These are phyloP conservation scores for Xylaria grammica DNA, from an alignment of 495 filamentous ascomycete genomes.

Conservation along the genomic window DNA sequence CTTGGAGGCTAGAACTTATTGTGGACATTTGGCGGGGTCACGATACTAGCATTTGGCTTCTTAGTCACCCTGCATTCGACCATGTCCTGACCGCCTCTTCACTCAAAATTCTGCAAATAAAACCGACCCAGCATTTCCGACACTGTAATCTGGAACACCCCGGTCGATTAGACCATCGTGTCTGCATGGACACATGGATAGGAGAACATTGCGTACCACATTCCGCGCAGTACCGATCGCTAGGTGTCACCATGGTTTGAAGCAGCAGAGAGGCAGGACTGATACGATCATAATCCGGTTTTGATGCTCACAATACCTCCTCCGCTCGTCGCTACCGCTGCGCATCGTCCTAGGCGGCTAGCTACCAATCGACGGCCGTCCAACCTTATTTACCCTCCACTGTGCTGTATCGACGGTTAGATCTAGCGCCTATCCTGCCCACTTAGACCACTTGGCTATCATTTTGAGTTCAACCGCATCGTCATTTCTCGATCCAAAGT, in stretches of 20 bases:
- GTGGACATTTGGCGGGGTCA: slow-evolving; percentile 22
- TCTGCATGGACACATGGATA: not conserved
- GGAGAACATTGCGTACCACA: not conserved
- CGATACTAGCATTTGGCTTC: slow-evolving; percentile 1
- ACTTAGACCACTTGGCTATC: slow-evolving; percentile 15
- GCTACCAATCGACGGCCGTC: not conserved
- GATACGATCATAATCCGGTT: not conserved
- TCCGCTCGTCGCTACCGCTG: not conserved
- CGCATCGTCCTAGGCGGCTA: not conserved
- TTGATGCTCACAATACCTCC: not conserved
- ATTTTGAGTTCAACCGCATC: slow-evolving; percentile 8
- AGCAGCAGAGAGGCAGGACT: not conserved
- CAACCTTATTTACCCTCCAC: not conserved
- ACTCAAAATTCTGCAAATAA: slow-evolving; percentile 7
- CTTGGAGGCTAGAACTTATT: slow-evolving; percentile 9
- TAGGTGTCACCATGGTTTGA: not conserved
- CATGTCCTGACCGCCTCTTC: slow-evolving; percentile 18
- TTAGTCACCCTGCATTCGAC: not conserved
- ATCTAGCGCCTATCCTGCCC: slow-evolving; percentile 4
- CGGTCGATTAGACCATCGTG: not conserved
- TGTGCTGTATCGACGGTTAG: not conserved
- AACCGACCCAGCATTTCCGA: not conserved
- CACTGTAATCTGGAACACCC: slow-evolving; percentile 12
- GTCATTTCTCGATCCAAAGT: slow-evolving; percentile 1
- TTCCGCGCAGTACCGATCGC: slow-evolving; percentile 10